phyloP scores from a whole-genome alignment of 768 basidiomycete species.

The Podaxis mareebaensis region DNA sequence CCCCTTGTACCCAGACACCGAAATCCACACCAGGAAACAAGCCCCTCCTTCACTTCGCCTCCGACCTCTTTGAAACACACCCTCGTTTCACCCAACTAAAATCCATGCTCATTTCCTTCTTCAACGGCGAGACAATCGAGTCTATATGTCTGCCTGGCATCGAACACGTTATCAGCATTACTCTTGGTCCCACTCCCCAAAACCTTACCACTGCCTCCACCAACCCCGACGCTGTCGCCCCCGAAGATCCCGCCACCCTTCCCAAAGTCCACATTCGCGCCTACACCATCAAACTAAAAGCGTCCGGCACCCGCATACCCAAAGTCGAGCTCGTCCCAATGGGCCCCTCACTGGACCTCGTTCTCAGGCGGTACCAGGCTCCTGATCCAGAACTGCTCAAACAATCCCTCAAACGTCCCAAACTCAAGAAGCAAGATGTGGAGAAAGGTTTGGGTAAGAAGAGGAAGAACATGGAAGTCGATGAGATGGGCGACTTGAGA shows the following conservation, averaged over 20 bases:
- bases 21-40: conserved; percentile 90
- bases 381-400: conserved; percentile 82
- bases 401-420: conserved; percentile 79
- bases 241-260: conserved; percentile 47
- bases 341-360: conserved; percentile 89
- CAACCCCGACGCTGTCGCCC: conserved; percentile 24
- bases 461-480: conserved; percentile 93
- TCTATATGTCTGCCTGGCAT: conserved; percentile 82
- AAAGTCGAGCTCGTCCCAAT: conserved; percentile 82
- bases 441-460: conserved; percentile 90
- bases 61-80: conserved; percentile 92
- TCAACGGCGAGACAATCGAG: conserved; percentile 85
- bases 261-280: conserved; percentile 89
- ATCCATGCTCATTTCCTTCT: conserved; percentile 87
- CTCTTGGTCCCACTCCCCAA: conserved; percentile 64
- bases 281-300: conserved; percentile 73
- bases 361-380: conserved; percentile 69
- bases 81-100: conserved; percentile 91
- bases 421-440: conserved; percentile 85
- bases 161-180: conserved; percentile 86
- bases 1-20: conserved; percentile 54
- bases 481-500: conserved; percentile 96
- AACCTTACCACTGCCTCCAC: conserved; percentile 45
- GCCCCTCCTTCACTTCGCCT: conserved; percentile 94
- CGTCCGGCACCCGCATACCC: conserved; percentile 80